Base-by-base conservation (phyloP, 163 green algal genomes). In the Coccomyxa subellipsoidea region DNA sequence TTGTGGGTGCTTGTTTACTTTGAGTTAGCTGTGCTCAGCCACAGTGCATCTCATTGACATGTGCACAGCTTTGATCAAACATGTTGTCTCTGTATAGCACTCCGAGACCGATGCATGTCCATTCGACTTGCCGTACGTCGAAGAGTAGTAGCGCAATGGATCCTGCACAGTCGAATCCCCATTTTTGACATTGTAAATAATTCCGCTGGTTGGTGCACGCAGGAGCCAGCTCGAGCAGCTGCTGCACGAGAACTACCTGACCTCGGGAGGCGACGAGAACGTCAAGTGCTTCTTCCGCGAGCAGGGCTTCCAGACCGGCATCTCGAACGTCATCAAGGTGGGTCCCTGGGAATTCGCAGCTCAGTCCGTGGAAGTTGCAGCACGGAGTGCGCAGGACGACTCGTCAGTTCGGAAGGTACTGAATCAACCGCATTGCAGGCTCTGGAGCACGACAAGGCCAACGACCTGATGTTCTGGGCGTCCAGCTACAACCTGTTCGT, bases 401-500 rank as follows among this genome's bases (percentile, higher is more conserved):
- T 59, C 5, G 4, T 59, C 47, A 59, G 47, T 59, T 59, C 15
- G 47, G 47, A 12, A 27, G 15, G 5, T 27, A 18, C 3, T 2
- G 47, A 18, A 59, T 18, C 23, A 12, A 12, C 5, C 15, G 3
- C 21, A 21, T 59, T 38, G 78, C 78, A 82, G 78, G 80, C 80
- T 27, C 71, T 84, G 47, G 53, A 84, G 40, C 31, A 75, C 21
- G 72, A 38, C 25, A 72, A 76, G 70, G n/a, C 25, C 25, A 73
- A 47, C 80, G 72, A 84, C 72, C 31, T 80, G 21, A 32, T 80
- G 71, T 71, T 84, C 32, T 84, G 40, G 39, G 80, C 80, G 40
- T 35, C 36, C 34, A 75, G 80, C 70, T 84, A 84, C 72, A 76
- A 73, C 72, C 80, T 84, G 15, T 84, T 84, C 32, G 72, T 80